Base-by-base conservation (phyloP, 169 alveolate species). In the Plasmodium malariae region DNA sequence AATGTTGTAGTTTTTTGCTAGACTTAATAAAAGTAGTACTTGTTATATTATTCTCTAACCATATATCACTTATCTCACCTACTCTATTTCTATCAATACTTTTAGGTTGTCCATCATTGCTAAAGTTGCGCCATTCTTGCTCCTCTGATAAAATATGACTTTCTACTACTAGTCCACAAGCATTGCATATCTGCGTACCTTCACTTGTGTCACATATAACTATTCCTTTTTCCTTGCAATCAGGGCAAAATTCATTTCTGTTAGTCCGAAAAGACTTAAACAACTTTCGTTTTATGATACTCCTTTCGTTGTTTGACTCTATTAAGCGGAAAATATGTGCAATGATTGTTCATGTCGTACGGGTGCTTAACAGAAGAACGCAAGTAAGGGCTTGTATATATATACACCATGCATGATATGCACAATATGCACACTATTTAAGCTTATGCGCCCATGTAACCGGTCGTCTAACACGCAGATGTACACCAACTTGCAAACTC, bases 41-140 rank as follows among this genome's bases (percentile, higher is more conserved):
- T n/a, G 93, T 93, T 3, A 76, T 36, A n/a, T 92, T 94, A 51
- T 78, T 96, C 59, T 96, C 98, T 30, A 96, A 78, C 98, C 98
- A 96, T 32, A 87, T 95, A 91, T 96, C 98, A 69, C 94, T 94
- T 17, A 88, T 91, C 30, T 95, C 98, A 1, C 98, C 98, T 6
- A 96, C 98, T 37, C 98, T 94, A 68, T 95, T 95, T 30, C 96
- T 83, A 36, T 96, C 97, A 55, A 85, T 94, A 0, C 96, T 94
- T 63, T 59, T 55, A 4, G 37, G 21, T 19, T 93, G 94, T 2
- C 95, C 94, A 14, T 97, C 98, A 49, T 67, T 95, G 14, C 92
- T 49, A 74, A 96, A 96, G 43, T 91, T 93, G n/a, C 98, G 90
- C 98, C 98, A 96, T 65, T 96, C 98, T 67, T 96, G 98, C 67